These are phyloP conservation scores for Syncephalastrum monosporum DNA, from an alignment of 371 early-diverging fungal species.

Conservation along the genomic window DNA sequence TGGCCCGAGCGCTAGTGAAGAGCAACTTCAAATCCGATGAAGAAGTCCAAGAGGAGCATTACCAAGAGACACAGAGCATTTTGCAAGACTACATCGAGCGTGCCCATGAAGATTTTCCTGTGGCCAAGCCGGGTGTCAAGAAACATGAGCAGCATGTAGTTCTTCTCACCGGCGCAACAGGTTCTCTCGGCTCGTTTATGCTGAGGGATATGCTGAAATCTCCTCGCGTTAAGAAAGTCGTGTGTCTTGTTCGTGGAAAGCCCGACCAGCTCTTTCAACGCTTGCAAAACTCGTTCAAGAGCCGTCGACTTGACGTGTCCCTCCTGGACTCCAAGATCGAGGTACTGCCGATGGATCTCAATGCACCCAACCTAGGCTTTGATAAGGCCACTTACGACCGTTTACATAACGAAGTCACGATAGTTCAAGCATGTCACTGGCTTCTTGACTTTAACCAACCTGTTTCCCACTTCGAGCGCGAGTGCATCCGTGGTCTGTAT, in stretches of 20 bases:
- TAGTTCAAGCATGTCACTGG: constrained; percentile 38
- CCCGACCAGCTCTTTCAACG: constrained; percentile 12
- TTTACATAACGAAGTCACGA: constrained; percentile 26
- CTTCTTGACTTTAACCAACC: constrained; percentile 32
- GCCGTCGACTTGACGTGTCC: constrained; percentile 16
- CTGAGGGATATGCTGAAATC: constrained; percentile 21
- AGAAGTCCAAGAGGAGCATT: constrained; percentile 5
- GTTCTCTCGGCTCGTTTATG: constrained; percentile 30
- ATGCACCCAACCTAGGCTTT: constrained; percentile 27
- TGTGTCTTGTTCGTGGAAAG: constrained; percentile 23
- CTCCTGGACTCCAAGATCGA: constrained; percentile 5
- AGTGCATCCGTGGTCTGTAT: constrained; percentile 34
- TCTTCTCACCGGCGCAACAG: constrained; percentile 38
- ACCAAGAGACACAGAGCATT: constrained; percentile 1
- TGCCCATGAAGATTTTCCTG: constrained; percentile 17
- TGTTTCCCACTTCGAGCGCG: constrained; percentile 30
- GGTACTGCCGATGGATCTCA: constrained; percentile 13
- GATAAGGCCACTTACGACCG: constrained; percentile 21
- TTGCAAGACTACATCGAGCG: constrained; percentile 9
- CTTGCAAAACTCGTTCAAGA: constrained; percentile 21
- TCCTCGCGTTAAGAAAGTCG: constrained; percentile 19
- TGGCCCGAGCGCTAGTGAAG: constrained; percentile 8
- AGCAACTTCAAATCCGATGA: background rate
- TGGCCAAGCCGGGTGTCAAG: constrained; percentile 6
- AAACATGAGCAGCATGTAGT: constrained; percentile 19